These are phyloP conservation scores for Pelargonium myrrhifolium DNA, from an alignment of 441 rosid genomes.

Conservation along the genomic window DNA sequence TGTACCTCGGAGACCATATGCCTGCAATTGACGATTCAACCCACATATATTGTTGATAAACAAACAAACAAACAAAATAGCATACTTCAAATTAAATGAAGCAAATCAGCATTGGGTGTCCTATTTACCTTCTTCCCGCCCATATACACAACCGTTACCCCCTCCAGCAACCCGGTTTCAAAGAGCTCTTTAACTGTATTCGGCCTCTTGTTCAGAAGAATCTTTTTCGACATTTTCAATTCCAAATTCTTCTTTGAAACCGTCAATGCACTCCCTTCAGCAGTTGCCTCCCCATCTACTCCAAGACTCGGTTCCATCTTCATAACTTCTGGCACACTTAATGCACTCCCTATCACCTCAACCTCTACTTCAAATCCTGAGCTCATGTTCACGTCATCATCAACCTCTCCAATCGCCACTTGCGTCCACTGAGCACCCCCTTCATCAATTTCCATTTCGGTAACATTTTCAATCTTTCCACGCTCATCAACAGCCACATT, in stretches of 20 bases:
- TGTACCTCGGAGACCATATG: conserved; percentile 75
- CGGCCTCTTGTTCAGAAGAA: conserved; percentile 50
- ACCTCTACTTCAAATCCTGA: conserved; percentile 29
- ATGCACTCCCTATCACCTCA: conserved; percentile 35
- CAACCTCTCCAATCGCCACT: conserved; percentile 15
- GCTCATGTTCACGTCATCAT: neutral
- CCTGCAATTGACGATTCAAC: conserved; percentile 44
- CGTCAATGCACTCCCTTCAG: conserved; percentile 37
- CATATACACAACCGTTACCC: conserved; percentile 82
- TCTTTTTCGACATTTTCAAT: conserved; percentile 51
- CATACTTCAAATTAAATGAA: neutral
- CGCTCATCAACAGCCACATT: neutral
- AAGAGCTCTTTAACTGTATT: conserved; percentile 86
- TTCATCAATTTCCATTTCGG: conserved; percentile 7
- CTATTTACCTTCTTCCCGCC: conserved; percentile 71
- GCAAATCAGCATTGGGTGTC: conserved; percentile 9
- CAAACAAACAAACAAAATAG: neutral
- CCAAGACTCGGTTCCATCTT: conserved; percentile 22
- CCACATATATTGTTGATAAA: conserved; percentile 10
- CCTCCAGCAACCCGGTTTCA: conserved; percentile 93
- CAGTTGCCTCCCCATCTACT: conserved; percentile 46
- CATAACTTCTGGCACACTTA: conserved; percentile 27
- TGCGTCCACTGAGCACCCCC: conserved; percentile 19
- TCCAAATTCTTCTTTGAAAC: conserved; percentile 43
- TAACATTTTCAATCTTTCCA: neutral